Percentiles rank a stretch among this genome's conserved stretches.
phyloP scores from a whole-genome alignment of 805 yeast species.

The Candida parachauliodes region DNA sequence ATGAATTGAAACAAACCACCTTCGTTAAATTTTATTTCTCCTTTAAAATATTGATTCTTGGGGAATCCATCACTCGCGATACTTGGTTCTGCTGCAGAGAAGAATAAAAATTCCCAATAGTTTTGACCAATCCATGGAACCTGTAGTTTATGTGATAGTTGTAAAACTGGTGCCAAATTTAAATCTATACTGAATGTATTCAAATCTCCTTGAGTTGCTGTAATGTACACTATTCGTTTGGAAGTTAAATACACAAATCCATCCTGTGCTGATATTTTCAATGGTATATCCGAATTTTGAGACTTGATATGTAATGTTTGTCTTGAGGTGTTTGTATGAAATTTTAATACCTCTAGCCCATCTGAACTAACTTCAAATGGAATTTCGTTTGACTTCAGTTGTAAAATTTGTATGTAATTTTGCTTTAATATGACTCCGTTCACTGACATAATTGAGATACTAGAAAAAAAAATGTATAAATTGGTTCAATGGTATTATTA shows the following conservation, averaged over 20 bases:
- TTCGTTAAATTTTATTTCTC: constrained; percentile 38
- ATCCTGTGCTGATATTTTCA: constrained; percentile 29
- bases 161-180: constrained; percentile 21
- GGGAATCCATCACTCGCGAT: constrained; percentile 42
- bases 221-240: constrained; percentile 36
- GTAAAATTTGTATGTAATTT: constrained; percentile 9
- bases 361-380: constrained; percentile 19
- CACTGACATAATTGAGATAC: constrained; percentile 21
- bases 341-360: constrained; percentile 16
- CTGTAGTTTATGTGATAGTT: constrained; percentile 37
- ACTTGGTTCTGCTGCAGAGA: constrained; percentile 25
- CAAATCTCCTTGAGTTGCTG: constrained; percentile 39
- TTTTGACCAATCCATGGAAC: constrained; percentile 56
- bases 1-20: constrained; percentile 47
- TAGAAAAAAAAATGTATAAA: background rate
- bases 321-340: constrained; percentile 16
- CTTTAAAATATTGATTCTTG: constrained; percentile 33
- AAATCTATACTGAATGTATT: constrained; percentile 39
- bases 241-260: constrained; percentile 43
- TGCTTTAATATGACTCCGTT: constrained; percentile 20
- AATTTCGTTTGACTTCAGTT: constrained; percentile 1
- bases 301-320: constrained; percentile 27
- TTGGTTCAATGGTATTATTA: background rate
- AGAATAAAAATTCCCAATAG: constrained; percentile 43
- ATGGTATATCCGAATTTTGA: constrained; percentile 9